Evolutionary conservation across 148 eudicot genomes (phyloP).

Genomic region (Rhododendron molle): DNA sequence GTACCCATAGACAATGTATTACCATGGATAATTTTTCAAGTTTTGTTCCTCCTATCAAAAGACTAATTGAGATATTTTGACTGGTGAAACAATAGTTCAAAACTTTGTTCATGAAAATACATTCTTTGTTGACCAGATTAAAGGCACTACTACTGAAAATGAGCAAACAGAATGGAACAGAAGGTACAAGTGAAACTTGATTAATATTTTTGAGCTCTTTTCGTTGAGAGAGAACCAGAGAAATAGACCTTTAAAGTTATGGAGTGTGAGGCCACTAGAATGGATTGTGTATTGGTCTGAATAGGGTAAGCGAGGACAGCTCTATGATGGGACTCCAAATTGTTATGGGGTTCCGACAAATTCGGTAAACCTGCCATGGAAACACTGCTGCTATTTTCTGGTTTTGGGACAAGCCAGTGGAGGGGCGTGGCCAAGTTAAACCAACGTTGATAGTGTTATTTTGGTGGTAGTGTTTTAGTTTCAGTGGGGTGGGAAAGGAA

Average conservation of each 20-base stretch:
- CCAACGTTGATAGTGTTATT: constrained; percentile 10
- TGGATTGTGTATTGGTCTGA: constrained; percentile 25
- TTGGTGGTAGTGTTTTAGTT: constrained; percentile 10
- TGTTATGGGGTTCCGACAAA: constrained; percentile 13
- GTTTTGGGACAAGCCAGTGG: constrained; percentile 25
- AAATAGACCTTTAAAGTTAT: constrained; percentile 63
- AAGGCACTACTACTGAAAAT: neutral
- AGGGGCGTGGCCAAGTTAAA: constrained; percentile 24
- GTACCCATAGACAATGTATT: neutral
- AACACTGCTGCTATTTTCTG: constrained; percentile 22
- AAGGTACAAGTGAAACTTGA: neutral
- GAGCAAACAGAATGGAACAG: neutral
- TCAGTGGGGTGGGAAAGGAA: constrained; percentile 18
- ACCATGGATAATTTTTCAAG: neutral
- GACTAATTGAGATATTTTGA: neutral
- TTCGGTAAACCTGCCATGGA: constrained; percentile 22
- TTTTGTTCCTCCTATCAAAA: neutral
- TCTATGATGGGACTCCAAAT: constrained; percentile 17
- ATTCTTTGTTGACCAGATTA: neutral
- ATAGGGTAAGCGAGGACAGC: constrained; percentile 32
- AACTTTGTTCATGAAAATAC: neutral
- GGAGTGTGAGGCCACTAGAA: constrained; percentile 35
- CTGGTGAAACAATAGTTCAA: neutral
- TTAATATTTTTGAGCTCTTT: neutral
- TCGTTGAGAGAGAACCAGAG: neutral